Base-by-base conservation (phyloP, 2,329 filamentous ascomycete species). In the Alternaria dauci region DNA sequence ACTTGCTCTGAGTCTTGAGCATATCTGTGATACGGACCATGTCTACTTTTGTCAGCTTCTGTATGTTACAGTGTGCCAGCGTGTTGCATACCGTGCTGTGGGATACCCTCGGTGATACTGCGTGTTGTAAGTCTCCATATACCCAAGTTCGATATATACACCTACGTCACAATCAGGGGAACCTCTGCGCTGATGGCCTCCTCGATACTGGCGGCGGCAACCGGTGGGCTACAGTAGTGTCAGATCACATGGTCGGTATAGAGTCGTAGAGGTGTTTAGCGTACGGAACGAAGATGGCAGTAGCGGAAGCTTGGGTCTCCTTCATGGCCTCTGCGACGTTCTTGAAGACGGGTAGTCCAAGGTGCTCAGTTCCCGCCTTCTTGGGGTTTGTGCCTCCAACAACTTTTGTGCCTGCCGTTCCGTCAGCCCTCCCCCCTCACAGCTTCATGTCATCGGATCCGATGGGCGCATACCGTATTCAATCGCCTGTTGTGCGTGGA, bases 1-100 rank as follows among this genome's bases (percentile, higher is more conserved):
- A 97, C 88, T 98, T 98, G 86, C 85, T 89, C 85, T 99, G 95
- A 57, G 94, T 92, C 88, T 97, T 98, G 80, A 99, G 88, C 81
- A 98, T 97, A 81, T 93, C 89, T 80, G 95, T 97, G 82, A 98
- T 97, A 84, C 94, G 93, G 75, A 98, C 93, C 95, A 99, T 99
- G 85, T 99, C 93, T 95, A 55, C 62, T 46, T 52, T 18, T 16
- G 38, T 78, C 43, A 78, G 74, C 34, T 25, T 36, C 46, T 32
- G 14, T 38, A 12, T 26, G 5, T 26, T 3, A 1, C n/a, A 14
- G 8, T 25, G 18, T 18, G 25, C 8, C 20, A 11, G 28, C 18
- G 28, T 30, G n/a, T 43, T 25, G 38, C 87, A 74, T 87, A 94
- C 92, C 94, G 82, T 97, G 93, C 83, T 97, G 94, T 71, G 94